These are phyloP conservation scores for Astrephomene gubernaculifera DNA, from an alignment of 139 green algal species.

Conservation along the genomic window DNA sequence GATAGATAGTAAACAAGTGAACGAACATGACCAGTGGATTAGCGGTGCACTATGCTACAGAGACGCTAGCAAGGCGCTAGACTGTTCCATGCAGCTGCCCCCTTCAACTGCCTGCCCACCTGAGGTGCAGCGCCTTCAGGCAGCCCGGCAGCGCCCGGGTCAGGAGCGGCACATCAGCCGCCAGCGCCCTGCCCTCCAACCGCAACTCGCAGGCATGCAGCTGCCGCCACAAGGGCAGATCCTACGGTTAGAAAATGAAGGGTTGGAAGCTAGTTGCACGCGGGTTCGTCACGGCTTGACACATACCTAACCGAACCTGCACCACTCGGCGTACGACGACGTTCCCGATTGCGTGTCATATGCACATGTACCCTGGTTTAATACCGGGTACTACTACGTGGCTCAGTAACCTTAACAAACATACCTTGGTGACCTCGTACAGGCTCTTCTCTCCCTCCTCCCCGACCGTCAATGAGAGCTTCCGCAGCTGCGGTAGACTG, in stretches of 20 bases:
- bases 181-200: background rate
- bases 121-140: slow-evolving; percentile 14
- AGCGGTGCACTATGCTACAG: background rate
- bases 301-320: no score
- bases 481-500: no score
- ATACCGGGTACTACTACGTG: no score
- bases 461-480: no score
- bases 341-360: no score
- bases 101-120: background rate
- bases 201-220: background rate
- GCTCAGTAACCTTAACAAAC: no score
- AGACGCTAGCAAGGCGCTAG: background rate
- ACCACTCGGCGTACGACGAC: no score
- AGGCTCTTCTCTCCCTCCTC: no score
- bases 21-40: background rate
- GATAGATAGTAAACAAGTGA: background rate
- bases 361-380: no score
- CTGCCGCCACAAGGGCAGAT: slow-evolving; percentile 6
- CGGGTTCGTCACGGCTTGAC: no score
- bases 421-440: no score
- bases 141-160: background rate
- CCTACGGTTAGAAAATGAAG: background rate
- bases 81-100: background rate
- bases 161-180: background rate
- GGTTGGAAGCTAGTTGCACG: background rate